Evolutionary conservation across 2,329 filamentous ascomycete genomes (phyloP).

Genomic region (Lasiodiplodia sp.): DNA sequence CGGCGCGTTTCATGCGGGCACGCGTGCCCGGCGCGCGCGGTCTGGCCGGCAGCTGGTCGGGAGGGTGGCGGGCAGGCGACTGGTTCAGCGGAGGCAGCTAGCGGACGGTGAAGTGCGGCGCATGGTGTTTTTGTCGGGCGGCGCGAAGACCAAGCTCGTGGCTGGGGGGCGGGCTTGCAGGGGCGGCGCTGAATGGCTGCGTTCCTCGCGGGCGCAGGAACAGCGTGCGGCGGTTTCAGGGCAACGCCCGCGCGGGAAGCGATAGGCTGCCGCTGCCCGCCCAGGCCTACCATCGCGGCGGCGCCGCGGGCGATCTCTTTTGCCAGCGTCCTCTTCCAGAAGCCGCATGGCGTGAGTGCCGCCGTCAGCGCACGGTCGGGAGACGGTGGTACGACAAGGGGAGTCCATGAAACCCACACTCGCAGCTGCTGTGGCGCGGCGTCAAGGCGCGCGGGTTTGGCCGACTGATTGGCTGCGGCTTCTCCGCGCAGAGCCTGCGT

Average conservation of each 20-base stretch:
- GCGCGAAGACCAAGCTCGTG: slow-evolving; percentile 3
- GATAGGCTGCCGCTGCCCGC: slow-evolving; percentile 1
- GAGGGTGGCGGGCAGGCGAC: neutral
- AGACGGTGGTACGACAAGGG: slow-evolving; percentile 26
- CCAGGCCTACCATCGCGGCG: slow-evolving; percentile 17
- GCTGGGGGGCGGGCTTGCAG: slow-evolving; percentile 3
- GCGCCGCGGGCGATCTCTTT: neutral
- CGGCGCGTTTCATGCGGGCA: slow-evolving; percentile 17
- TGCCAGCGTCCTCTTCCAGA: slow-evolving; percentile 10
- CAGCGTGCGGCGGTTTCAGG: slow-evolving; percentile 10
- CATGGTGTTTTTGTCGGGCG: neutral
- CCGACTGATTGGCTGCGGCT: slow-evolving; percentile 24
- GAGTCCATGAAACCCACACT: slow-evolving; percentile 18
- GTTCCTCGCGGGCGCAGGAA: slow-evolving; percentile 8
- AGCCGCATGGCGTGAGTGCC: slow-evolving; percentile 21
- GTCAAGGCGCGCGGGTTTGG: slow-evolving; percentile 20
- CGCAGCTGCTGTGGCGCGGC: slow-evolving; percentile 22
- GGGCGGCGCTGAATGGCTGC: neutral
- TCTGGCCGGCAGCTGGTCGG: neutral
- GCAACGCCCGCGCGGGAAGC: neutral
- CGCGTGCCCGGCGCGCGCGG: slow-evolving; percentile 4
- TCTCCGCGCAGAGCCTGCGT: slow-evolving; percentile 17
- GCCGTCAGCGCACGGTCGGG: slow-evolving; percentile 16
- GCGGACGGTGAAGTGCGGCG: neutral
- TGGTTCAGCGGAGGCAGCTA: neutral